Percentiles rank a stretch among this genome's conserved stretches.
Conservation (phyloP, 371 early-diverging fungal genomes). For the Apophysomyces ossiformis region DNA sequence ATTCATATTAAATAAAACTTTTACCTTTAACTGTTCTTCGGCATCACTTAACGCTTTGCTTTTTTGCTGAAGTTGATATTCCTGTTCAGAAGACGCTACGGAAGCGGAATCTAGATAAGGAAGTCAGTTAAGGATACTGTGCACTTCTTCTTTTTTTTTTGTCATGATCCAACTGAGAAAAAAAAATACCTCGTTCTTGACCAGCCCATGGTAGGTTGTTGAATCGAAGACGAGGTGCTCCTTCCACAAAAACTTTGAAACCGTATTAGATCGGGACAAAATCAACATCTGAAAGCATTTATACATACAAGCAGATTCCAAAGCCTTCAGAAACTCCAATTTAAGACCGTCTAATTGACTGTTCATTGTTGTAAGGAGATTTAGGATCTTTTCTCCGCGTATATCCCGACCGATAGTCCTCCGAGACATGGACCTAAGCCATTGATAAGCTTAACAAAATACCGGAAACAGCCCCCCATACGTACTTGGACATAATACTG, state of each 20-base stretch:
- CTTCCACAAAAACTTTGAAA: neutral
- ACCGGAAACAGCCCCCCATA: neutral
- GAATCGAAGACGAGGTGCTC: neutral
- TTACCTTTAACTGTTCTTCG: constrained; percentile 40
- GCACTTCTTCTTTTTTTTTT: too few species aligned
- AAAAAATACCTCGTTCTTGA: neutral
- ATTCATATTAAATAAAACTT: neutral
- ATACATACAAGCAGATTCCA: constrained; percentile 50
- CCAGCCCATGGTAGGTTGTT: neutral
- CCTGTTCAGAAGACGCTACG: constrained; percentile 18
- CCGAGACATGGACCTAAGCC: neutral
- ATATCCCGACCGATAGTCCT: neutral
- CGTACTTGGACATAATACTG: neutral
- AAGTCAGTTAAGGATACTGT: neutral
- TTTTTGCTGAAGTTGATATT: constrained; percentile 41
- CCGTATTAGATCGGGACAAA: neutral
- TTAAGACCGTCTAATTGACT: constrained; percentile 64
- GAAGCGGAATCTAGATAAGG: neutral
- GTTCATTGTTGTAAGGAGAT: constrained; percentile 41
- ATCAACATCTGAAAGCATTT: neutral
- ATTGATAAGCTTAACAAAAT: neutral
- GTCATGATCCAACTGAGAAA: too few species aligned
- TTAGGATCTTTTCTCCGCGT: constrained; percentile 29
- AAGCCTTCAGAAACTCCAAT: constrained; percentile 60
- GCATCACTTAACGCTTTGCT: constrained; percentile 40